These are phyloP conservation scores for Arachis monticola DNA, from an alignment of 331 rosid species.

Conservation along the genomic window DNA sequence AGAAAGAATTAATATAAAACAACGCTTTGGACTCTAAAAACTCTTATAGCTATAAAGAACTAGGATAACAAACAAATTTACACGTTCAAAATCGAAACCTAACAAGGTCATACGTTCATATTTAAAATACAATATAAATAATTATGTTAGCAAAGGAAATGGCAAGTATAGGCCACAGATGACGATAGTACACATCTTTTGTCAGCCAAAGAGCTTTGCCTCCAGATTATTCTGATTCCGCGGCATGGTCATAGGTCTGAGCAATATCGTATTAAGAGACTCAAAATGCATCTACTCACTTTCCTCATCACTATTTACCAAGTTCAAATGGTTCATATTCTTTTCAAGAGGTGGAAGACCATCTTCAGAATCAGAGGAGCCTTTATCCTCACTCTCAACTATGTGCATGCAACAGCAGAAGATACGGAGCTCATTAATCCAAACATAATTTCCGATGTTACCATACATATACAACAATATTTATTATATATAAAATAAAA, in stretches of 20 bases:
- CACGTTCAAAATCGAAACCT: too few relatives aligned
- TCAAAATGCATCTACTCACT: conserved; percentile 49
- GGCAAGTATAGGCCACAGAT: not conserved
- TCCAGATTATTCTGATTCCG: conserved; percentile 20
- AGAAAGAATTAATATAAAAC: not conserved
- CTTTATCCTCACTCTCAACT: conserved; percentile 44
- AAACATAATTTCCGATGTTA: not conserved
- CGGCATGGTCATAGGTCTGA: conserved; percentile 25
- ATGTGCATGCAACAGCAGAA: conserved; percentile 42
- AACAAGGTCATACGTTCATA: not conserved
- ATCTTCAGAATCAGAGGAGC: conserved; percentile 75
- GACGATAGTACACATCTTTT: not conserved
- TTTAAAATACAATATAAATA: not conserved
- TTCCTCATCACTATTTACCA: conserved; percentile 67
- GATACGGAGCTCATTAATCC: conserved; percentile 16
- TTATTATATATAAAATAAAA: conserved; percentile 3
- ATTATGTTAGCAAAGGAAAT: not conserved
- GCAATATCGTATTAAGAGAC: conserved; percentile 20
- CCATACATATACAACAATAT: not conserved
- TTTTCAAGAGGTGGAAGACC: conserved; percentile 92
- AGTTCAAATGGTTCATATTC: conserved; percentile 80
- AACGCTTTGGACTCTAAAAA: not conserved
- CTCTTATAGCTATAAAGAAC: not conserved
- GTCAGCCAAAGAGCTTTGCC: conserved; percentile 19
- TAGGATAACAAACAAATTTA: not conserved